Conservation (phyloP, 331 rosid genomes). For the Ulmus americana region DNA sequence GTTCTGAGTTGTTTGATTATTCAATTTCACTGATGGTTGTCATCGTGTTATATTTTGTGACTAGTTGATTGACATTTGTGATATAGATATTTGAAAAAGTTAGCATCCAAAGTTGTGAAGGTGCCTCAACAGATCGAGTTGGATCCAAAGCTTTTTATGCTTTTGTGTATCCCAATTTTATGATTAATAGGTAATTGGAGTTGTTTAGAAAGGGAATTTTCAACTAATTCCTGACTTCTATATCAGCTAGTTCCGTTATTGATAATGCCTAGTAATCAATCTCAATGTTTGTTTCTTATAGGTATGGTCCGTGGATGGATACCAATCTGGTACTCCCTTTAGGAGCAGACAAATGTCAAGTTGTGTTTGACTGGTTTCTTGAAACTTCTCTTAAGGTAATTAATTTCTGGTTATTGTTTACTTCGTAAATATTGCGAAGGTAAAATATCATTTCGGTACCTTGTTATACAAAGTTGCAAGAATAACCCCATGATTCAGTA, state of each 20-base stretch:
- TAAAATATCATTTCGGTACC: no score
- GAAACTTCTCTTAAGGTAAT: conserved; percentile 67
- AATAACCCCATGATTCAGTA: no score
- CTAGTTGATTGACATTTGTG: conserved; percentile 21
- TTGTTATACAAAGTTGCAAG: no score
- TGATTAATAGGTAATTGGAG: conserved; percentile 71
- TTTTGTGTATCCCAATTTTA: conserved; percentile 81
- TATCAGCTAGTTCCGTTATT: conserved; percentile 14
- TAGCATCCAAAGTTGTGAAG: conserved; percentile 83
- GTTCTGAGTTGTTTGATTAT: conserved; percentile 16
- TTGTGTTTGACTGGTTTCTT: conserved; percentile 77
- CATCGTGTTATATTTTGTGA: conserved; percentile 7
- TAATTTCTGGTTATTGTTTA: conserved; percentile 18
- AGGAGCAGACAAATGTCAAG: conserved; percentile 68
- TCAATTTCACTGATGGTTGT: conserved; percentile 7
- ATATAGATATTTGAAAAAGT: conserved; percentile 63
- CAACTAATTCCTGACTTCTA: not conserved
- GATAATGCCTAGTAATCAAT: conserved; percentile 2
- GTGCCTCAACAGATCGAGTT: conserved; percentile 49
- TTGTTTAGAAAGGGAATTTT: conserved; percentile 7
- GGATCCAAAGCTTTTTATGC: conserved; percentile 76
- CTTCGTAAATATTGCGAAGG: not conserved
- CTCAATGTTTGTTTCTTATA: conserved; percentile 24
- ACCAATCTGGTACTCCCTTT: conserved; percentile 87
- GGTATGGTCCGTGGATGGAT: conserved; percentile 99